Percentiles rank a stretch among this genome's conserved stretches.
phyloP scores from a whole-genome alignment of 441 rosid species.

The Corymbia calophylla region DNA sequence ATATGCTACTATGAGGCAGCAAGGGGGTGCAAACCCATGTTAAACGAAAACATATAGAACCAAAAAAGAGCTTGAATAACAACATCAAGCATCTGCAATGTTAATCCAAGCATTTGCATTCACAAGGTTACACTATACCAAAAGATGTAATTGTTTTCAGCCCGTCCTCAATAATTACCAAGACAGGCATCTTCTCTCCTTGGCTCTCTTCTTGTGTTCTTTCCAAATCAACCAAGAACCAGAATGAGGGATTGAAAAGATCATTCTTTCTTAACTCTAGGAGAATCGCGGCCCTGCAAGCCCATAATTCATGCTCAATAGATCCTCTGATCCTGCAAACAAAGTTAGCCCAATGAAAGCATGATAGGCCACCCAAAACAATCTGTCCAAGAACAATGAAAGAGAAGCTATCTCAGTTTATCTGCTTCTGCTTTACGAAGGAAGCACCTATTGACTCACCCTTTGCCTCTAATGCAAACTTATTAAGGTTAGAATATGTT shows the following conservation, averaged over 20 bases:
- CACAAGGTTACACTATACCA: not conserved
- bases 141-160: not conserved
- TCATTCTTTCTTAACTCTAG: too few relatives aligned
- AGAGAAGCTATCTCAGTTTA: not conserved
- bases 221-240: not conserved
- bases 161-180: not conserved
- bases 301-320: too few relatives aligned
- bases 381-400: not conserved
- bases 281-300: too few relatives aligned
- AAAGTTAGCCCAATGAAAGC: not conserved
- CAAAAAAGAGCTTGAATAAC: not conserved
- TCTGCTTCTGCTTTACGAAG: not conserved
- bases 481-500: not conserved
- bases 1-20: not conserved
- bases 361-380: not conserved
- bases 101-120: not conserved
- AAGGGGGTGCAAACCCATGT: not conserved
- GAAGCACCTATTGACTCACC: not conserved
- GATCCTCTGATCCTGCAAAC: not conserved
- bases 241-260: not conserved
- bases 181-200: not conserved
- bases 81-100: not conserved
- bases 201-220: not conserved
- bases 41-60: not conserved
- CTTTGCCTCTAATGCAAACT: not conserved